A percentile compares a stretch with the other conserved stretches of the same genome.
Evolutionary conservation across 1,139 yeast species (phyloP).

Genomic region (Spathaspora sp.): DNA sequence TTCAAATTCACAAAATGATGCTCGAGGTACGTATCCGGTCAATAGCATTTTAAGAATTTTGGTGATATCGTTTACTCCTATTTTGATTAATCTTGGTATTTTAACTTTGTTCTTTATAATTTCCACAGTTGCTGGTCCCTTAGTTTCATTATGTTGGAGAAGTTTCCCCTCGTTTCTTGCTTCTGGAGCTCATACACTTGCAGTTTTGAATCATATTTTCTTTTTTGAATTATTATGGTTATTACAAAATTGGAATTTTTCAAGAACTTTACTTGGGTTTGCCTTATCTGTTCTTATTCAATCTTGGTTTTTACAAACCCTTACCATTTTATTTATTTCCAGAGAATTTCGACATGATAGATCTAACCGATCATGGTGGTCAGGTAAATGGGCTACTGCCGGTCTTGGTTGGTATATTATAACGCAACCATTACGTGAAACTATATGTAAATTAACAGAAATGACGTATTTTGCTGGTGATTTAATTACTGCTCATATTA

Average conservation of each 20-base stretch:
- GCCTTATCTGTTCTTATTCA: constrained; percentile 43
- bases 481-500: constrained; percentile 49
- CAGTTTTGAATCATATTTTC: constrained; percentile 40
- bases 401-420: constrained; percentile 51
- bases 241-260: constrained; percentile 52
- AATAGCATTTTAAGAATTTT: constrained; percentile 39
- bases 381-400: constrained; percentile 60
- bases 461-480: constrained; percentile 56
- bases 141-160: constrained; percentile 31
- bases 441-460: constrained; percentile 52
- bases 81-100: constrained; percentile 40
- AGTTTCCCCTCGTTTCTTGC: constrained; percentile 48
- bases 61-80: constrained; percentile 47
- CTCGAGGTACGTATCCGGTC: constrained; percentile 25
- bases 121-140: constrained; percentile 49
- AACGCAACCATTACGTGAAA: constrained; percentile 57
- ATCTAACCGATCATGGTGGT: constrained; percentile 65
- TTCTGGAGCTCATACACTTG: constrained; percentile 40
- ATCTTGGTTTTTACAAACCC: constrained; percentile 39
- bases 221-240: constrained; percentile 53
- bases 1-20: constrained; percentile 45
- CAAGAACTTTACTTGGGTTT: constrained; percentile 50
- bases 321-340: constrained; percentile 41
- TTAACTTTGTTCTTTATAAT: constrained; percentile 39
- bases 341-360: constrained; percentile 52